Evolutionary conservation across 2,329 filamentous ascomycete species (phyloP).

Genomic region (Pestalotiopsis sp.): DNA sequence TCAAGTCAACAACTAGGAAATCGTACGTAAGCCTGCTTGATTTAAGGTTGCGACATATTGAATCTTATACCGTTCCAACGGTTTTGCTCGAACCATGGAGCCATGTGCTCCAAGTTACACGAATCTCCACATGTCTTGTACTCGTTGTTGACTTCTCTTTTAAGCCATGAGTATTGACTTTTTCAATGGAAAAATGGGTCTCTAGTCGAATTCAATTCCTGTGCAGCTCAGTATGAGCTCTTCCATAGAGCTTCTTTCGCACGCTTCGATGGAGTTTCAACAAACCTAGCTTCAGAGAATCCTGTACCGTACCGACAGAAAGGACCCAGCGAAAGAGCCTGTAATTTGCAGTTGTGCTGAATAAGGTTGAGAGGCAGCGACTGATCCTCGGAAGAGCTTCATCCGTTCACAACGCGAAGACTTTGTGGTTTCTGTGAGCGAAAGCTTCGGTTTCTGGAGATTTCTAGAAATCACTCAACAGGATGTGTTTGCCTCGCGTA

Average conservation of each 20-base stretch:
- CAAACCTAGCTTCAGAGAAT: neutral
- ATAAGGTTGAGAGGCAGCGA: no score
- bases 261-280: neutral
- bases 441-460: no score
- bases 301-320: neutral
- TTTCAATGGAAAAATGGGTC: neutral
- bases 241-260: neutral
- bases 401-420: no score
- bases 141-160: neutral
- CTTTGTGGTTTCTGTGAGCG: no score
- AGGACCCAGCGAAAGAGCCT: no score
- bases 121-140: neutral
- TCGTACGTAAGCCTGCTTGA: neutral
- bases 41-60: constrained; percentile 1
- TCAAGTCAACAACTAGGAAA: neutral
- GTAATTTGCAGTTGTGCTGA: no score
- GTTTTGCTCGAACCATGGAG: neutral
- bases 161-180: neutral
- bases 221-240: neutral
- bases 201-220: neutral
- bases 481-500: no score
- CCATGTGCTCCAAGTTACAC: neutral
- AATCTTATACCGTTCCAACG: neutral
- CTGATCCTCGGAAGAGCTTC: no score
- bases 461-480: no score